Percentiles rank a stretch among this genome's conserved stretches.
Evolutionary conservation across 352 stramenopile species (phyloP).

Genomic region (Pythium apleroticum): DNA sequence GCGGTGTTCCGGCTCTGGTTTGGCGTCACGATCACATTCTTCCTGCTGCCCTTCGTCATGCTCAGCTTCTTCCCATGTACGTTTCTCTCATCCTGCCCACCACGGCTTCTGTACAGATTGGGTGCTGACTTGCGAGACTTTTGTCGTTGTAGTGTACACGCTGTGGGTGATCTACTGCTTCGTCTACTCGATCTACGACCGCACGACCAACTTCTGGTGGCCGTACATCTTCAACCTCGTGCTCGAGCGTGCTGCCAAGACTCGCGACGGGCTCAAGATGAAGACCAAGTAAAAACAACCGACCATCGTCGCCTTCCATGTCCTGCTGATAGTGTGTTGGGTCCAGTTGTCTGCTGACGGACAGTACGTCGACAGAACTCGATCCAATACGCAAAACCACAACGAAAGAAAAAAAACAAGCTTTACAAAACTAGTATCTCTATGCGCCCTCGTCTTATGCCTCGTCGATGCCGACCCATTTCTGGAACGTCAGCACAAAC

Average conservation of each 20-base stretch:
- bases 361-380: not conserved
- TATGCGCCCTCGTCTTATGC: not conserved
- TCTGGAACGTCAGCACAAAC: conserved; percentile 88
- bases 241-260: conserved; percentile 59
- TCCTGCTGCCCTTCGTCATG: conserved; percentile 73
- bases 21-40: conserved; percentile 56
- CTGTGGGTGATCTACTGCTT: conserved; percentile 83
- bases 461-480: conserved; percentile 79
- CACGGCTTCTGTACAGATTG: not conserved
- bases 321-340: not conserved
- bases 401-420: not conserved
- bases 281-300: conserved; percentile 24
- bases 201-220: conserved; percentile 85
- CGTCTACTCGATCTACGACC: conserved; percentile 80
- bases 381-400: not conserved
- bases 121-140: not conserved
- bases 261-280: conserved; percentile 48
- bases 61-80: conserved; percentile 80
- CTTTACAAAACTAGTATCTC: too few species aligned
- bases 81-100: too few species aligned
- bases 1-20: conserved; percentile 78
- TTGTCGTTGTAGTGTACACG: conserved; percentile 59
- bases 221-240: conserved; percentile 84
- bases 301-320: not conserved
- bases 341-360: not conserved